Evolutionary conservation across 1,139 yeast genomes (phyloP).

Genomic region (Tardiomyces digboiensis): DNA sequence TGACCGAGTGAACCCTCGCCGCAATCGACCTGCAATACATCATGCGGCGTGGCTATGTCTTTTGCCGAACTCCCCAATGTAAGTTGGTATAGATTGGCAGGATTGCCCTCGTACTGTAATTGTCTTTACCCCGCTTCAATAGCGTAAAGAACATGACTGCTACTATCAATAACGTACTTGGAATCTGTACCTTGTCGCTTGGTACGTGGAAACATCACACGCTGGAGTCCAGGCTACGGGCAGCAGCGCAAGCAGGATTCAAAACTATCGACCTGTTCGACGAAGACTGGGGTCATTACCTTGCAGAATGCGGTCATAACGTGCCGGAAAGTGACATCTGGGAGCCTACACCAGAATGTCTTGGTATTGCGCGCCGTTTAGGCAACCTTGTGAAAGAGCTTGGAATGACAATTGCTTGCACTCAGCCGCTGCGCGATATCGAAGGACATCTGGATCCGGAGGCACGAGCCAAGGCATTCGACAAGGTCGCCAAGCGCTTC

Average conservation of each 20-base stretch:
- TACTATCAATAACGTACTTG: not conserved
- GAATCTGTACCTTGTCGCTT: constrained; percentile 1
- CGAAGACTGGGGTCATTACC: not conserved
- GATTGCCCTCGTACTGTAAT: too few relatives aligned
- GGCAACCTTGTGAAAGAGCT: not conserved
- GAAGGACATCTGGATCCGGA: not conserved
- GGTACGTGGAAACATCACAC: not conserved
- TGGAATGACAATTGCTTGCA: not conserved
- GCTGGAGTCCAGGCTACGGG: constrained; percentile 1
- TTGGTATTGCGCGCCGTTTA: not conserved
- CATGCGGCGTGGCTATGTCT: not conserved
- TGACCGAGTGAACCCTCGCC: not conserved
- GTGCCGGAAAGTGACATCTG: not conserved
- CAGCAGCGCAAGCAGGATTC: not conserved
- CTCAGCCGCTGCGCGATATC: constrained; percentile 1
- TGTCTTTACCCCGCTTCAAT: too few relatives aligned
- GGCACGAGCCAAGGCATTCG: not conserved
- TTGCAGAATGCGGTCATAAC: not conserved
- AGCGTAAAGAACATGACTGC: not conserved
- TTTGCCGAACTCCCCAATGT: not conserved
- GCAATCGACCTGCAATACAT: not conserved
- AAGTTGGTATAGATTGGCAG: too few relatives aligned
- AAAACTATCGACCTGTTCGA: constrained; percentile 1
- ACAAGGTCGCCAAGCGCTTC: not conserved
- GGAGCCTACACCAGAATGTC: constrained; percentile 1